Percentiles rank a stretch among this genome's conserved stretches.
These are phyloP conservation scores for Trypanosoma conorhini DNA, from an alignment of 208 protist species.

Conservation along the genomic window DNA sequence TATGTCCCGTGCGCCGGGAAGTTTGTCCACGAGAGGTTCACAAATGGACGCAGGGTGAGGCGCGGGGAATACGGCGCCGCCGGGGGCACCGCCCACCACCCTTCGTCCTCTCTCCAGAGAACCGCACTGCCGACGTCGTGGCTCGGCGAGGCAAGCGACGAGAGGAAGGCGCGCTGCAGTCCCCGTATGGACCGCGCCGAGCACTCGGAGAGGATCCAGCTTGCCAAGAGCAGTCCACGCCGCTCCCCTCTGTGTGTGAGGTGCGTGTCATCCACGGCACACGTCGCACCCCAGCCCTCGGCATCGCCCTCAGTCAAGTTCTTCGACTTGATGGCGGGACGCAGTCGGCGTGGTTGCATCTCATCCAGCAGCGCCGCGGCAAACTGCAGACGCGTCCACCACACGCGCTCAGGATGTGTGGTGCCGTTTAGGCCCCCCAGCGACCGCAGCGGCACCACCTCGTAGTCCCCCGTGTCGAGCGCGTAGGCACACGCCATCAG, in stretches of 20 bases:
- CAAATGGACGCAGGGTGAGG: background rate
- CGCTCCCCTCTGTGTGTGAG: background rate
- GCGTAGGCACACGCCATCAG: conserved; percentile 20
- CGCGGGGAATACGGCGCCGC: background rate
- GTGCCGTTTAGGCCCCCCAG: background rate
- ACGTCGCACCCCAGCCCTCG: background rate
- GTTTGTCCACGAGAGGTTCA: conserved; percentile 24
- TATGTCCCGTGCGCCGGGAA: conserved; percentile 1
- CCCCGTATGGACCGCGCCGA: background rate
- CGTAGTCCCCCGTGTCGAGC: conserved; percentile 12
- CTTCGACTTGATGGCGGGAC: background rate
- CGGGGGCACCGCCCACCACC: background rate
- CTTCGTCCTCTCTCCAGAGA: background rate
- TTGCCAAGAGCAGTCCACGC: background rate
- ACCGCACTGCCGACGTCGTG: background rate
- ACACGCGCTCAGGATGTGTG: conserved; percentile 2
- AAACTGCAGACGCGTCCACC: conserved; percentile 14
- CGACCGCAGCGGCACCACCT: conserved; percentile 1
- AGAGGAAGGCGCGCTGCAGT: background rate
- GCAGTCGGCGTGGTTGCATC: background rate
- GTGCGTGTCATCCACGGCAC: background rate
- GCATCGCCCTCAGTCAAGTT: background rate
- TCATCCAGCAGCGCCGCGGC: background rate
- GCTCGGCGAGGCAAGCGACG: background rate
- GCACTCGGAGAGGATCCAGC: background rate